Evolutionary conservation across 345 rosid species (phyloP), one percentile per base, ranked within the genome.

Genomic region (Linum lewisii): DNA sequence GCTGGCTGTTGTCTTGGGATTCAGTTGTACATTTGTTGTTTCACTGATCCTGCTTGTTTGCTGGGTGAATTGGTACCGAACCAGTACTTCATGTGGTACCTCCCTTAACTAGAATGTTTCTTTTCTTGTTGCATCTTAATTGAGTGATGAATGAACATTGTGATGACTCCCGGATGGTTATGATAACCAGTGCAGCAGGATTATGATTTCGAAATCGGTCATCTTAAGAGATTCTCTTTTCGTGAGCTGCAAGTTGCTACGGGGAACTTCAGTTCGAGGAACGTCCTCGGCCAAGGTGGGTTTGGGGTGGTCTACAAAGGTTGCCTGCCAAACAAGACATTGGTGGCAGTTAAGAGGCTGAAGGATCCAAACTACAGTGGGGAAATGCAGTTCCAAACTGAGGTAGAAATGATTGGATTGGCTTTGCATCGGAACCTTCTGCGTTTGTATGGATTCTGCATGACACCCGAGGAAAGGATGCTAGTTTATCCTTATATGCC

Each of bases 401-500:
- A 93, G 73, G 97, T 93, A 2, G 95, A 93, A 70, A 86, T 89
- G 97, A 93, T 93, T 66, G 95, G 99, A 21, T 82, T 93, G 73
- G 95, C 99, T 32, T 77, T 88, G 74, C 97, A 93, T 56, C 80
- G 94, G 29, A 93, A 93, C 72, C 89, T 93, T 36, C 68, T 93
- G 63, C 84, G 83, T n/a, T 68, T 93, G 6, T 85, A 81, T 67
- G 99, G 97, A 51, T 89, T 93, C 72, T 93, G 99, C 58, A 72
- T 89, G 99, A 89, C 94, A 0, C 55, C 77, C 0, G 84, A 83
- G 26, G 99, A 89, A 73, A 82, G 95, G 63, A 55, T 93, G 85
- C 94, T 93, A 1, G 86, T 93, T 61, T 89, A 93, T 81, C 99
- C 99, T 19, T 93, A 81, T 51, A 93, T 93, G 95, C 94, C 89